These are phyloP conservation scores for Moelleriella libera DNA, from an alignment of 2,329 filamentous ascomycete genomes.

Conservation along the genomic window DNA sequence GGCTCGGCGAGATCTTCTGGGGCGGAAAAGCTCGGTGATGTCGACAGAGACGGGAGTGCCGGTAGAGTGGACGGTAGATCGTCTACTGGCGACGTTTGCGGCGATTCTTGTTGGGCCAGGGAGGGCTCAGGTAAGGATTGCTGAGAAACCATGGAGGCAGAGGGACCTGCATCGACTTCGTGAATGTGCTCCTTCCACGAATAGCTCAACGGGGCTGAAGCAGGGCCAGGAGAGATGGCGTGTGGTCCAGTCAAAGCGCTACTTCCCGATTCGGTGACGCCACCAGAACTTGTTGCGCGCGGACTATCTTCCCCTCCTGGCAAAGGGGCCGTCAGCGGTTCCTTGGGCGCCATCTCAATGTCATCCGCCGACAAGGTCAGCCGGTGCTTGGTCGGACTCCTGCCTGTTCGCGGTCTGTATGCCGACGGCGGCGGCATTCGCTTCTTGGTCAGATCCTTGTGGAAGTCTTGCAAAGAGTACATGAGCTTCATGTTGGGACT, in stretches of 20 bases:
- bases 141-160: neutral
- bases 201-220: conserved; percentile 50
- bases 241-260: conserved; percentile 38
- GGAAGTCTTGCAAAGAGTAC: conserved; percentile 77
- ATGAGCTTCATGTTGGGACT: conserved; percentile 86
- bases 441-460: conserved; percentile 45
- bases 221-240: conserved; percentile 45
- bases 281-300: conserved; percentile 23
- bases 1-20: no score
- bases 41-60: neutral
- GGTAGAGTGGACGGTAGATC: no score
- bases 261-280: conserved; percentile 31
- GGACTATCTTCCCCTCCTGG: conserved; percentile 34
- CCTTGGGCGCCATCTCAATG: conserved; percentile 35
- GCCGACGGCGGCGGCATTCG: conserved; percentile 29
- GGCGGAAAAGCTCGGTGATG: neutral
- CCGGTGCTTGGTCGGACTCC: conserved; percentile 46
- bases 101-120: neutral
- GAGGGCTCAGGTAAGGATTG: neutral
- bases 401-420: conserved; percentile 32
- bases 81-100: no score
- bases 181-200: conserved; percentile 39
- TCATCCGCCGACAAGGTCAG: conserved; percentile 45
- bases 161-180: neutral
- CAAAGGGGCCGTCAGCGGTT: conserved; percentile 47